Conservation (phyloP, 345 rosid genomes). For the Balakata baccata region DNA sequence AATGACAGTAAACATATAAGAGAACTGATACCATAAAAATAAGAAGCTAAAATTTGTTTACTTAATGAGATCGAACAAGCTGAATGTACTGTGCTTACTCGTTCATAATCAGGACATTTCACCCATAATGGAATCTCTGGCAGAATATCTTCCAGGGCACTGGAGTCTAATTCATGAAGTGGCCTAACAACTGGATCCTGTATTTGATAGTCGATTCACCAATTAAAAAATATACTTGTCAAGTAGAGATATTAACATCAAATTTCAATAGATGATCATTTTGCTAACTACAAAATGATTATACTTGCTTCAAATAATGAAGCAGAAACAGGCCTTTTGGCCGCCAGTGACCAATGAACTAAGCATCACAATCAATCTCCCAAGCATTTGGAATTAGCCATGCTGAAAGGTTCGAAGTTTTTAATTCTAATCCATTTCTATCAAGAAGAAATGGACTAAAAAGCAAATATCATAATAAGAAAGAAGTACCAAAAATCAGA, state of each 20-base stretch:
- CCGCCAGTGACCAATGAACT: not conserved
- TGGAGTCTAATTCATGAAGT: constrained; percentile 41
- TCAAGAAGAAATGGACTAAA: too few species aligned
- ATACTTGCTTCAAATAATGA: not conserved
- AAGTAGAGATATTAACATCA: not conserved
- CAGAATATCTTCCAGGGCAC: constrained; percentile 46
- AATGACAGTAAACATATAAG: not conserved
- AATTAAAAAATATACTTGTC: not conserved
- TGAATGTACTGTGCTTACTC: constrained; percentile 36
- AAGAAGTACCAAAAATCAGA: not conserved
- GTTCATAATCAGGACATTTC: constrained; percentile 68
- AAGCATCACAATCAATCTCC: not conserved
- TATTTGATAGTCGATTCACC: constrained; percentile 3
- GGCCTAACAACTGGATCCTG: constrained; percentile 60
- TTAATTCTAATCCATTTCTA: not conserved
- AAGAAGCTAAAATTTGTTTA: not conserved
- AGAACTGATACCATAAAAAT: not conserved
- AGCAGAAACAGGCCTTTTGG: not conserved
- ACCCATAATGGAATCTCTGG: constrained; percentile 75
- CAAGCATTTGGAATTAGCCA: not conserved
- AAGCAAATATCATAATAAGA: not conserved
- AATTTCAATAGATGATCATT: not conserved
- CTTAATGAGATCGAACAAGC: not conserved
- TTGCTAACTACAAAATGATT: not conserved
- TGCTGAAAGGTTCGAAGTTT: not conserved